Base-by-base conservation (phyloP, 306 rosid species). In the Amphicarpaea edgeworthii region DNA sequence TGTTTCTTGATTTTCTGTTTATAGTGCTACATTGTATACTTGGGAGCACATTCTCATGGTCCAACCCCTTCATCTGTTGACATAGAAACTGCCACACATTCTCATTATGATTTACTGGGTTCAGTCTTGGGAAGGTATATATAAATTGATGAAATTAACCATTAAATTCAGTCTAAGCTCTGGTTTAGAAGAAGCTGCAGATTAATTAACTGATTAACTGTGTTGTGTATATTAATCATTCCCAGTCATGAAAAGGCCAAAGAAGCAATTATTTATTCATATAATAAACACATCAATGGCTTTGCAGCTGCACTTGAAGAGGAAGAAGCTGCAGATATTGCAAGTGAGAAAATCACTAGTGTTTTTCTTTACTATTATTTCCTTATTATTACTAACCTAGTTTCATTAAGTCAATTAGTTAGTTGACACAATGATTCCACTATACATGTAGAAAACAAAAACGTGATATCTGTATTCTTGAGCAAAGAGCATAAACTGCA, bases 401-500 rank as follows among this genome's bases (percentile, higher is more conserved):
- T 53, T 53, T 38, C 37, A 51, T 5, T 2, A 26, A 54, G 51
- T 12, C n/a, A n/a, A n/a, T n/a, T 24, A 21, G 7, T 30, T 12
- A 10, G 19, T 8, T 73, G 19, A 45, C 32, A 47, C 32, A 21
- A 50, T 76, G 55, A 9, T 64, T 73, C 5, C 15, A 37, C 0
- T 46, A 41, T 24, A n/a, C n/a, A n/a, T 76, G 77, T 80, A 80
- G 87, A 77, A 12, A 80, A 77, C 0, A 46, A 23, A 19, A 77
- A 68, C 3, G 96, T 93, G 1, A 83, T 90, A 1, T 91, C 97
- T 0, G 88, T 93, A 32, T 91, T 91, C 73, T 71, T 73, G 72
- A 88, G 88, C 84, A 77, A 83, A 70, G 84, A 76, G 77, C 79
- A 86, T 54, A 75, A 83, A 49, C 51, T 88, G 68, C 96, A 87